Conservation (phyloP, 2,329 filamentous ascomycete species). For the Exophiala phaeomuriformis region DNA sequence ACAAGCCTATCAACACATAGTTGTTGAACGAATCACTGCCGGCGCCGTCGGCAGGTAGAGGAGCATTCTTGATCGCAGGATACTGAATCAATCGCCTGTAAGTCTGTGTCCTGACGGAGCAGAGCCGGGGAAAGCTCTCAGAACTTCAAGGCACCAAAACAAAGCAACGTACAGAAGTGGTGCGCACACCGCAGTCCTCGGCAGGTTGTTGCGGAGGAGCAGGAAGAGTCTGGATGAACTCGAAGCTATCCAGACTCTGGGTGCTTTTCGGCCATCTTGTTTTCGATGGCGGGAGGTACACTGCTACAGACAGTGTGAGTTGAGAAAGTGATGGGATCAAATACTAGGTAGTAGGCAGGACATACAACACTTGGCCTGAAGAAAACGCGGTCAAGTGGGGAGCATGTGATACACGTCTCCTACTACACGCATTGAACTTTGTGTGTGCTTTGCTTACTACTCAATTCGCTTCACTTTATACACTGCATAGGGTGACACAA, state of each 20-base stretch:
- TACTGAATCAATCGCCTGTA: conserved; percentile 47
- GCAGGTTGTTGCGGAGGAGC: conserved; percentile 46
- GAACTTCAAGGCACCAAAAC: neutral
- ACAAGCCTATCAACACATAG: conserved; percentile 60
- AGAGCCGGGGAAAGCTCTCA: neutral
- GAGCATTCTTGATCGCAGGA: conserved; percentile 85
- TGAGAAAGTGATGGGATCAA: conserved; percentile 2
- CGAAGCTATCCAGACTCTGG: conserved; percentile 44
- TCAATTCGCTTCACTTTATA: too few relatives aligned
- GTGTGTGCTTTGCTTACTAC: too few relatives aligned
- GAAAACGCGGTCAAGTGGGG: too few relatives aligned
- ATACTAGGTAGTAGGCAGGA: too few relatives aligned
- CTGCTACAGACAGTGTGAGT: conserved; percentile 19
- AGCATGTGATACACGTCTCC: neutral
- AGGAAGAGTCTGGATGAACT: conserved; percentile 54
- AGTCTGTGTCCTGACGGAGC: neutral
- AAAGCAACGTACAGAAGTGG: conserved; percentile 51
- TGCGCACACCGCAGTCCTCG: conserved; percentile 54
- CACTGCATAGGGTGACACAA: too few relatives aligned
- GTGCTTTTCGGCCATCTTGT: conserved; percentile 35
- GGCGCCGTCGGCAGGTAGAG: conserved; percentile 80
- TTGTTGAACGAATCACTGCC: conserved; percentile 86
- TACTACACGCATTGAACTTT: too few relatives aligned
- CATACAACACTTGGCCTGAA: too few relatives aligned
- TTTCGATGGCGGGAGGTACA: neutral